Percentiles rank a stretch among this genome's conserved stretches.
Conservation (phyloP, 305 asterid species). For the Withania somnifera region DNA sequence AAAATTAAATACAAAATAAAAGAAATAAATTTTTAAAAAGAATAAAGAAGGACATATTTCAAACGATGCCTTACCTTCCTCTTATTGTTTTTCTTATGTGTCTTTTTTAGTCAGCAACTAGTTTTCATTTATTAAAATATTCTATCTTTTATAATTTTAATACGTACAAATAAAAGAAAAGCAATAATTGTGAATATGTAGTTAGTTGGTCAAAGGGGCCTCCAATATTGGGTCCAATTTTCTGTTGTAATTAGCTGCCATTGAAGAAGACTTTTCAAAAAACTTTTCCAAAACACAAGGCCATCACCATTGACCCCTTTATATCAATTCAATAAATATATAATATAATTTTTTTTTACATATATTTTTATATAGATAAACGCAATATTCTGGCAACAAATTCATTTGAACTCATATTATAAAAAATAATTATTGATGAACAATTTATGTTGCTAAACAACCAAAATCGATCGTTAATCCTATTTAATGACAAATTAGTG, state of each 20-base stretch:
- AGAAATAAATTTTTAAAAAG: not conserved
- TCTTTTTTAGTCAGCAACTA: not conserved
- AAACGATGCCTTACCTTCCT: not conserved
- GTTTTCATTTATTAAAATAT: not conserved
- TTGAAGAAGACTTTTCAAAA: not conserved
- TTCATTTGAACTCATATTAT: not conserved
- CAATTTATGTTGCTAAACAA: rapidly evolving
- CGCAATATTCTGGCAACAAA: rapidly evolving
- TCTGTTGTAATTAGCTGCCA: slow-evolving; percentile 2
- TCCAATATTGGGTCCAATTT: not conserved
- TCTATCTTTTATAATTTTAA: not conserved
- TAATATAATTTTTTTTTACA: no score
- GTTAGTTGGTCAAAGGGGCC: not conserved
- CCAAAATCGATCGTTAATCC: rapidly evolving
- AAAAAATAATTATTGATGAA: not conserved
- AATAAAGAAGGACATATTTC: not conserved
- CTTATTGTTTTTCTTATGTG: not conserved
- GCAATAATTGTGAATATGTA: not conserved
- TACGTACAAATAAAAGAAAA: not conserved
- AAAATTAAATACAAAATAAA: not conserved
- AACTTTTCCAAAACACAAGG: not conserved
- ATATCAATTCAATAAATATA: not conserved
- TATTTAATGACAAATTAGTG: not conserved
- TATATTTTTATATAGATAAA: rapidly evolving
- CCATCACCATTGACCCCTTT: not conserved